Conservation (phyloP, 192 early-diverging fungal species). For the Linnemannia schmuckeri region DNA sequence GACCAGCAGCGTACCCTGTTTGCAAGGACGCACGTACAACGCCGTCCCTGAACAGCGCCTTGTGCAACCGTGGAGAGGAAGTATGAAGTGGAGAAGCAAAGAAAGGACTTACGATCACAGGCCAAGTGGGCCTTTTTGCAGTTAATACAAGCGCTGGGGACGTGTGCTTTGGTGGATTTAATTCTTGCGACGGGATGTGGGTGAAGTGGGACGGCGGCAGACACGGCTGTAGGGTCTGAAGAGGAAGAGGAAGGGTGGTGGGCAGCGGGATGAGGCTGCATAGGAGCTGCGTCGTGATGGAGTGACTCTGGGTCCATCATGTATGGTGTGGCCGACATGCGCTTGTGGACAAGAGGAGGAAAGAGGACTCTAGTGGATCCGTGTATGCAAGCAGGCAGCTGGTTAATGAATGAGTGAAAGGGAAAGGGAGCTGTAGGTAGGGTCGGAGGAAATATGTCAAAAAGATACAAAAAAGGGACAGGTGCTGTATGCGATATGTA, state of each 20-base stretch:
- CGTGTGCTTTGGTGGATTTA: constrained; percentile 75
- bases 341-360: background rate
- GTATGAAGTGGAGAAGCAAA: background rate
- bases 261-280: constrained; percentile 19
- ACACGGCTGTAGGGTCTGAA: background rate
- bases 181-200: constrained; percentile 34
- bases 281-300: constrained; percentile 33
- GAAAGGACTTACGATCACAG: constrained; percentile 80
- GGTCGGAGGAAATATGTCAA: background rate
- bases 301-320: constrained; percentile 46
- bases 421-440: constrained; percentile 16
- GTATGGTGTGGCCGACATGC: constrained; percentile 19
- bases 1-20: background rate
- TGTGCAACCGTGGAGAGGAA: background rate
- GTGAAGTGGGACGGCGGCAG: constrained; percentile 22
- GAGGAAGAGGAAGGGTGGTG: background rate
- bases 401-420: background rate
- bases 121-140: constrained; percentile 91
- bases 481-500: constrained; percentile 2
- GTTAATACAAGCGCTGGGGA: constrained; percentile 90
- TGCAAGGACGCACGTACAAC: background rate
- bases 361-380: background rate
- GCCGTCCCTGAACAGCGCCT: background rate
- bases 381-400: background rate
- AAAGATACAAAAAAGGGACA: background rate